Evolutionary conservation across 208 protist genomes (phyloP), one percentile per base, ranked within the genome.

Genomic region (Acanthamoeba divionensis): DNA sequence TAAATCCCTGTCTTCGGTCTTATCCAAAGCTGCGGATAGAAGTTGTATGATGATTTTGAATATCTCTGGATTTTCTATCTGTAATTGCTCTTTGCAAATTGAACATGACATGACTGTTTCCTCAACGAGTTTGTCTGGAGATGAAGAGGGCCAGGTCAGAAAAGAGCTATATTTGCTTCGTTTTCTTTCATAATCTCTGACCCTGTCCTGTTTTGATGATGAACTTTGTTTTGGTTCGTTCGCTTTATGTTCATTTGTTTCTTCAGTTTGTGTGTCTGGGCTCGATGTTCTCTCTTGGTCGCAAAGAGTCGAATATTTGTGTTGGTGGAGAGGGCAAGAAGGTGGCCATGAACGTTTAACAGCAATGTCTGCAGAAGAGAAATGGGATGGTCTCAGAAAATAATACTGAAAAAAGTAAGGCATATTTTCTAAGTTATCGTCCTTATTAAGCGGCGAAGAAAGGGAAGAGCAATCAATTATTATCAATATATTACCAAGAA

Each of bases 21-120:
- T 31, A 55, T 31, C 52, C 52, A 45, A 41, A 33, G 52, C 52
- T 31, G 75, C 60, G 4, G 75, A 26, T 2, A 85, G 52, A 8
- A 85, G 52, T 55, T 65, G 75, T n/a, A 85, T 63, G 45, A 85
- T 85, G 75, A 85, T 85, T 55, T 57, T 65, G 45, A 85, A 65
- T 31, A 85, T 85, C 52, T 85, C 75, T n/a, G 75, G 75, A 24
- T 85, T 85, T 36, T 85, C 75, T 18, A 85, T 65, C 26, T 65
- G 36, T 8, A 85, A 55, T 41, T 85, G 75, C 9, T 41, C 67
- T 4, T 47, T 18, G 41, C 67, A 79, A 24, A 79, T 29, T 8
- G 33, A 18, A 29, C 67, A 79, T 18, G 67, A 79, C 67, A 57
- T 79, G 67, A 79, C 67, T n/a, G 67, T 79, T 47, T 79, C 67